A percentile compares a stretch with the other conserved stretches of the same genome.
These are phyloP conservation scores for Pythium aquatile DNA, from an alignment of 352 stramenopile genomes.

Conservation along the genomic window DNA sequence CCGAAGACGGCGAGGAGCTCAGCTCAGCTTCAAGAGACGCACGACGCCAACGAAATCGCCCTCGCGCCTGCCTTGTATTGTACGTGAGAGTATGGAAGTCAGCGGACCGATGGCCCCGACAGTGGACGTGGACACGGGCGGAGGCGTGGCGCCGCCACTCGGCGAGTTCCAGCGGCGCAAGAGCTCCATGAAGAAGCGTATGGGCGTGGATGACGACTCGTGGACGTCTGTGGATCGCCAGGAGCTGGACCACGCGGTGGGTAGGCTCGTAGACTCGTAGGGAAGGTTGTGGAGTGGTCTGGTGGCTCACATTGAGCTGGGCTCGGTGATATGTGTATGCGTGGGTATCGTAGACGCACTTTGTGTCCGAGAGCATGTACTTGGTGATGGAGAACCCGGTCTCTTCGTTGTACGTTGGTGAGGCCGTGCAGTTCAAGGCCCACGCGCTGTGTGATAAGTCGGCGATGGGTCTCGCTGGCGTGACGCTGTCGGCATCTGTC, in stretches of 20 bases:
- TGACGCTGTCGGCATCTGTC: conserved; percentile 7
- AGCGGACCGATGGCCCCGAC: not conserved
- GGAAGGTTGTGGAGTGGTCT: not conserved
- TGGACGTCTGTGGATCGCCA: conserved; percentile 82
- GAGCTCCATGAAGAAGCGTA: conserved; percentile 30
- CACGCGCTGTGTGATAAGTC: conserved; percentile 69
- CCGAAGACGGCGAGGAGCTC: not conserved
- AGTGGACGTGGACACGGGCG: conserved; percentile 14
- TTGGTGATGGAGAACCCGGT: conserved; percentile 67
- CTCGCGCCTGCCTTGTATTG: no score
- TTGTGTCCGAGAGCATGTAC: conserved; percentile 81
- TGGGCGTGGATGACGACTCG: conserved; percentile 68
- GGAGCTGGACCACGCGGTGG: conserved; percentile 75
- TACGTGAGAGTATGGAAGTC: not conserved
- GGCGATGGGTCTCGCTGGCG: conserved; percentile 37
- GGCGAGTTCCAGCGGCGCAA: conserved; percentile 21
- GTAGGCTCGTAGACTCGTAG: conserved; percentile 2
- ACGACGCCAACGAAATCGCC: conserved; percentile 3
- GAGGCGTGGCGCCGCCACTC: conserved; percentile 14
- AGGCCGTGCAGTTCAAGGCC: conserved; percentile 72
- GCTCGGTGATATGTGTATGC: not conserved
- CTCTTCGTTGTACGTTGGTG: conserved; percentile 51
- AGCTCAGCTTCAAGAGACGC: conserved; percentile 22
- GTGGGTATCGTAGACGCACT: conserved; percentile 46
- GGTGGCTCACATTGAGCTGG: conserved; percentile 8